Base-by-base conservation (phyloP, 768 basidiomycete genomes). In the Tylopilus balloui region DNA sequence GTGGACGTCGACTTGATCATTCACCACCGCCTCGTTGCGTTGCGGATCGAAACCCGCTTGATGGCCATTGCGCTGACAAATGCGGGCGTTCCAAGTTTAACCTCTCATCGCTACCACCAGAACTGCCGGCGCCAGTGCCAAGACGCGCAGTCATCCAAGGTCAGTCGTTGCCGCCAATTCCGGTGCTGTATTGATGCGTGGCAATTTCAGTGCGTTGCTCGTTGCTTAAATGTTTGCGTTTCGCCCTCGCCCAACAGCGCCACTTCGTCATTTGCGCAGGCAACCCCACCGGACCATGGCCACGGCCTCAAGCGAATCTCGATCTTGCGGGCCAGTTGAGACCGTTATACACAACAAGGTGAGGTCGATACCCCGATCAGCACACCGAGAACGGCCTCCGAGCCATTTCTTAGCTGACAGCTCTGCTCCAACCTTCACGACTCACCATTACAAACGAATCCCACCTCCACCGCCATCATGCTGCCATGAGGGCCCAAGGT, bases 401-500 rank as follows among this genome's bases (percentile, higher is more conserved):
- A 65, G 29, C 53, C 53, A 39, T 56, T 42, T 53, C 52, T 53
- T 63, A 92, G 90, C 71, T 92, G 56, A 79, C 73, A 46, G 64
- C 69, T 37, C 70, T 80, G 42, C 73, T 92, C 47, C 71, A 74
- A 57, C 89, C 90, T 17, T 67, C 76, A 46, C 73, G 75, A 58
- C 73, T 92, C 61, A 73, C 63, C 46, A 84, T 92, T 62, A 75
- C 75, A 29, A 92, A 92, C 69, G 86, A 92, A 60, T 92, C 90
- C 45, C 83, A 81, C 79, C 76, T 87, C 70, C 90, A 92, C 68
- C 79, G 86, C 61, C 86, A 92, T 71, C 90, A 92, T 70, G 77
- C 78, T 48, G 75, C 90, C 40, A 92, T 92, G 90, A 78, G 78
- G 63, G 82, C 75, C 37, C 74, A 80, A 66, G 79, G 76, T 47